These are phyloP conservation scores for Platanthera guangdongensis DNA, from an alignment of 106 monocot species.

Conservation along the genomic window DNA sequence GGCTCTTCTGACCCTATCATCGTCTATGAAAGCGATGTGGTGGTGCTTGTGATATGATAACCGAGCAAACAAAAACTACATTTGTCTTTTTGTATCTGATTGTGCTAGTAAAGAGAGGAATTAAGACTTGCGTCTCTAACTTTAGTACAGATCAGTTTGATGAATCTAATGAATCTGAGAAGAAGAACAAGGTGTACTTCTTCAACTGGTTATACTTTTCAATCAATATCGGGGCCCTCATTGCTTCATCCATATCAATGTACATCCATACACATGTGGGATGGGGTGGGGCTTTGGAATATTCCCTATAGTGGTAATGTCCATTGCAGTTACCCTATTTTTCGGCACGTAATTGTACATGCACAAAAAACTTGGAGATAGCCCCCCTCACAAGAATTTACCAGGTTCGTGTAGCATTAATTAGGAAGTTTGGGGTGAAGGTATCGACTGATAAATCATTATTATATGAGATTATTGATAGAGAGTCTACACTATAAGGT, in stretches of 20 bases:
- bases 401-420: conserved; percentile 38
- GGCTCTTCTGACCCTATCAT: conserved; percentile 29
- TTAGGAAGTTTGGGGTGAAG: conserved; percentile 24
- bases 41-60: conserved; percentile 24
- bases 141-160: conserved; percentile 59
- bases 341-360: conserved; percentile 33
- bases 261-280: conserved; percentile 45
- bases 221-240: conserved; percentile 37
- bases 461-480: conserved; percentile 31
- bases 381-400: conserved; percentile 36
- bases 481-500: conserved; percentile 37
- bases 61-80: conserved; percentile 19
- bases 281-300: conserved; percentile 44
- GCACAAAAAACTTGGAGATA: conserved; percentile 36
- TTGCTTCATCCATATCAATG: conserved; percentile 34
- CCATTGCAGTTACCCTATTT: conserved; percentile 38
- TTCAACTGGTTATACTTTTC: conserved; percentile 59
- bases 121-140: conserved; percentile 40
- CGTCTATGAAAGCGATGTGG: conserved; percentile 27
- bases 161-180: conserved; percentile 35
- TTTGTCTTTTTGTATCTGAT: conserved; percentile 46
- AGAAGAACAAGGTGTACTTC: conserved; percentile 41
- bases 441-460: conserved; percentile 23
- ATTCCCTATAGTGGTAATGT: conserved; percentile 39
- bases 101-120: conserved; percentile 40